Percentiles rank a stretch among this genome's conserved stretches.
phyloP scores from a whole-genome alignment of 441 rosid species.

The Hura crepitans region DNA sequence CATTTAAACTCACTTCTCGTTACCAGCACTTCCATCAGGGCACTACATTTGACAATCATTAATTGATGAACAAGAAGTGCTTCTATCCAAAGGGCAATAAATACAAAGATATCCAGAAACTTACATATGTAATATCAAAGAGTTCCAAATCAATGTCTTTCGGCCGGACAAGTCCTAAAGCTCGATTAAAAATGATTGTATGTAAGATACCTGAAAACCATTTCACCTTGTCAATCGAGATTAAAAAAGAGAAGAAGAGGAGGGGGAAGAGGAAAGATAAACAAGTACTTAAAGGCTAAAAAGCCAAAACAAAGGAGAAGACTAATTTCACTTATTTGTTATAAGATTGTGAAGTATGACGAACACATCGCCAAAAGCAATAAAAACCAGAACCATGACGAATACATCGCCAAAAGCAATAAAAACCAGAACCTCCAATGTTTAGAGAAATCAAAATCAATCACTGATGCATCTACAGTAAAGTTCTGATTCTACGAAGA shows the following conservation, averaged over 20 bases:
- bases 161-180: constrained; percentile 85
- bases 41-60: background rate
- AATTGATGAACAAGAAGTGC: background rate
- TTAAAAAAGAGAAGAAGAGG: too few species aligned
- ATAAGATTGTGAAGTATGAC: background rate
- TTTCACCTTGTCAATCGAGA: constrained; percentile 17
- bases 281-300: background rate
- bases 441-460: too few species aligned
- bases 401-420: background rate
- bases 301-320: background rate
- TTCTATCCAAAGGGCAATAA: background rate
- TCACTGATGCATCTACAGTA: background rate
- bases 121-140: constrained; percentile 83
- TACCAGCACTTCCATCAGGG: background rate
- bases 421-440: too few species aligned
- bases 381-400: background rate
- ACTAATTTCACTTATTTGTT: too few species aligned
- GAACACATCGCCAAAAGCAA: background rate
- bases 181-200: constrained; percentile 83
- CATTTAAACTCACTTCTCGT: background rate
- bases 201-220: constrained; percentile 67
- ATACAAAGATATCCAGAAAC: constrained; percentile 13
- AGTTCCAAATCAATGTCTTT: constrained; percentile 87
- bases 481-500: background rate
- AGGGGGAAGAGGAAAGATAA: too few species aligned